Evolutionary conservation across 2,329 filamentous ascomycete genomes (phyloP), one percentile per base, ranked within the genome.

Genomic region (Colletotrichum lupini): DNA sequence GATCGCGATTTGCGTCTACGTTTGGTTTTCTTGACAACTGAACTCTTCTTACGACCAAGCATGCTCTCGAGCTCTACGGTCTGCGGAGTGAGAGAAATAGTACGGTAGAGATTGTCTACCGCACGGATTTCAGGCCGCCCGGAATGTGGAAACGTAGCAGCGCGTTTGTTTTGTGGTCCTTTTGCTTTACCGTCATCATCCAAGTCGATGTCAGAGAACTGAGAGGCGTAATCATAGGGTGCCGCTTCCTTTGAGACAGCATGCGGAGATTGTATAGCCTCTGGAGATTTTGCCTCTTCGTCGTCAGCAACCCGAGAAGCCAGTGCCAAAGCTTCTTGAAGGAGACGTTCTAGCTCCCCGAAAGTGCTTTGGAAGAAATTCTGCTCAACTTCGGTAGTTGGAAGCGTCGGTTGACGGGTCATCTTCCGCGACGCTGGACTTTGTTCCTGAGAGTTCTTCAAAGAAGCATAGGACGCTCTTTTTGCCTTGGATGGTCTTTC

Each of bases 281-380:
- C 22, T 14, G 28, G n/a, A 32, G 67, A 11, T 11, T 32, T 55
- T 32, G 64, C 69, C 46, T 81, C 78, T 19, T 82, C 79, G 12
- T 74, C 77, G 37, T 83, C 81, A 5, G 83, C 80, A 12, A 81
- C 83, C 63, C 85, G 81, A 22, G 83, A 81, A 12, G 85, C 86
- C 55, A 88, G 77, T 2, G 81, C 78, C 9, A 88, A 76, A 12
- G 86, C 85, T 76, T 89, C 86, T 37, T 80, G 83, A 6, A 89
- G 76, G 22, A 89, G 82, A 28, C 82, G 80, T 72, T 89, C 86
- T 30, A 88, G 78, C 70, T 87, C 83, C 46, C 79, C 79, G 46
- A 86, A 79, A 3, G 83, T 81, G 6, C 76, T 80, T 56, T 80
- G 81, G 73, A 86, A 84, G 8, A 77, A 72, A 16, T 67, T 46